Evolutionary conservation across 2,329 filamentous ascomycete genomes (phyloP).

Genomic region (Stromatinia cepivora): DNA sequence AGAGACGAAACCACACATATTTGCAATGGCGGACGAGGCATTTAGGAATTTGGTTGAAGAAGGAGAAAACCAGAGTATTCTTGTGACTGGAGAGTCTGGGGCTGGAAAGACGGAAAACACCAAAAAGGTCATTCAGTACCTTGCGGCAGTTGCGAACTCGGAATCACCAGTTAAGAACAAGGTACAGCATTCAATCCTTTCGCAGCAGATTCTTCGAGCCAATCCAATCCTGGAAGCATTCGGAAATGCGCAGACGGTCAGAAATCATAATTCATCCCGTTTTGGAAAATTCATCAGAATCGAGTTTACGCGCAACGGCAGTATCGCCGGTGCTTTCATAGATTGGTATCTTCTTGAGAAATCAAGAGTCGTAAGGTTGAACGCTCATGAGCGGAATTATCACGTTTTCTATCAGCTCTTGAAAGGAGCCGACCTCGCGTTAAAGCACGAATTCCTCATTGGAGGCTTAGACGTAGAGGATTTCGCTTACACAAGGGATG

Average conservation of each 20-base stretch:
- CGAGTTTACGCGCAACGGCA: slow-evolving; percentile 82
- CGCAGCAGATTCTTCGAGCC: slow-evolving; percentile 91
- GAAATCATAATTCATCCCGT: slow-evolving; percentile 97
- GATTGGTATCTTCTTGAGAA: slow-evolving; percentile 99
- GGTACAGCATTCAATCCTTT: slow-evolving; percentile 75
- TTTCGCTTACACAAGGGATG: slow-evolving; percentile 88
- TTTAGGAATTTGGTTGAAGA: slow-evolving; percentile 96
- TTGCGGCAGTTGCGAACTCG: slow-evolving; percentile 87
- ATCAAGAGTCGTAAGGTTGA: slow-evolving; percentile 91
- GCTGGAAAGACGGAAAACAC: slow-evolving; percentile 99
- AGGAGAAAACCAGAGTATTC: slow-evolving; percentile 92
- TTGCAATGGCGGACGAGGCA: slow-evolving; percentile 94
- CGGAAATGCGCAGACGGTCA: slow-evolving; percentile 94
- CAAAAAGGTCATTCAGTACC: slow-evolving; percentile 98
- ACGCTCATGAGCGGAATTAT: slow-evolving; percentile 87
- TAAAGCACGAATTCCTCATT: slow-evolving; percentile 77
- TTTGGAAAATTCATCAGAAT: slow-evolving; percentile 99
- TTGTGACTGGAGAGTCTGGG: slow-evolving; percentile 96
- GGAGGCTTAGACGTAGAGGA: slow-evolving; percentile 75
- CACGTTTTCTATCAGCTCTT: slow-evolving; percentile 97
- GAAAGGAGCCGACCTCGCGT: slow-evolving; percentile 71
- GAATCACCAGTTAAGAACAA: slow-evolving; percentile 68
- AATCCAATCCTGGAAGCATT: slow-evolving; percentile 98
- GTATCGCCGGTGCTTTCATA: slow-evolving; percentile 94
- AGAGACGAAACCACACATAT: slow-evolving; percentile 96